Evolutionary conservation across 129 eudicot genomes (phyloP).

Genomic region (Flaveria robusta): DNA sequence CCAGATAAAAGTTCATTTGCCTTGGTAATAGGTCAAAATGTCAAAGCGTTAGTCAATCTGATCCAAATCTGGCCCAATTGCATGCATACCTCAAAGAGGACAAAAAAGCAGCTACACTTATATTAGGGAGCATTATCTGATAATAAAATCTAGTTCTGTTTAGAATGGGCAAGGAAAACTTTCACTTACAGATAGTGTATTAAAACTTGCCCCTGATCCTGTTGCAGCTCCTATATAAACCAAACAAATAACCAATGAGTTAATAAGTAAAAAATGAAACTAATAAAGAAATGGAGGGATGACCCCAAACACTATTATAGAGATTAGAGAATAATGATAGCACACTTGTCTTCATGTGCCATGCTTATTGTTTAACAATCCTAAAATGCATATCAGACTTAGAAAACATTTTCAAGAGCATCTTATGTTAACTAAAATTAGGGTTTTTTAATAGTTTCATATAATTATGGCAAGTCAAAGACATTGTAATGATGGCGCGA

Average conservation of each 20-base stretch:
- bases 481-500: not conserved
- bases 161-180: not conserved
- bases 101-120: not conserved
- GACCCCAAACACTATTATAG: not conserved
- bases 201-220: constrained; percentile 89
- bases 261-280: not conserved
- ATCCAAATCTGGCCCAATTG: not conserved
- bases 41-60: not conserved
- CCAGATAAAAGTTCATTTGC: not conserved
- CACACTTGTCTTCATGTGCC: not conserved
- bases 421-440: not conserved
- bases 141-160: not conserved
- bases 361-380: not conserved
- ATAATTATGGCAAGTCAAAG: not conserved
- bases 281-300: not conserved
- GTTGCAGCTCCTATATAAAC: constrained; percentile 71
- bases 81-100: not conserved
- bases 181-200: constrained; percentile 65
- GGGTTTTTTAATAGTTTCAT: not conserved
- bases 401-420: not conserved
- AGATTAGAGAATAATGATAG: not conserved
- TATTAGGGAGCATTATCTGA: not conserved
- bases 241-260: constrained; percentile 2
- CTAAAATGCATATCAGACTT: constrained; percentile 7
- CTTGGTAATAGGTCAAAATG: not conserved